Percentiles rank a stretch among this genome's conserved stretches.
Conservation (phyloP, 2,329 filamentous ascomycete species). For the Fusarium sp. region DNA sequence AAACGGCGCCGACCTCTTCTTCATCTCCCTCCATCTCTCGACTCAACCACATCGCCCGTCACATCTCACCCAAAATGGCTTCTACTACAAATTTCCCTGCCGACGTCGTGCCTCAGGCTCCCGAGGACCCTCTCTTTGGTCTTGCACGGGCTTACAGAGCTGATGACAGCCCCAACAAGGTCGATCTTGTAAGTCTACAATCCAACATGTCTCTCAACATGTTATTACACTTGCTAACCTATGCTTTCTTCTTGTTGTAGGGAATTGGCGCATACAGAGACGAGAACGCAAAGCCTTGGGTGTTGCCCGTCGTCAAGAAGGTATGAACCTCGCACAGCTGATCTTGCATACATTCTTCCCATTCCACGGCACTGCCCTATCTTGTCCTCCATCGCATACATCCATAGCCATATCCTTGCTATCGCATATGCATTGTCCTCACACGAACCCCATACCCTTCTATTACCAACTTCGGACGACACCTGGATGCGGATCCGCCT, state of each 20-base stretch:
- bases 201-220: neutral
- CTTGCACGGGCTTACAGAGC: slow-evolving; percentile 88
- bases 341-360: slow-evolving; percentile 10
- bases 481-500: slow-evolving; percentile 24
- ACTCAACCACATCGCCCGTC: slow-evolving; percentile 71
- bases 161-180: slow-evolving; percentile 81
- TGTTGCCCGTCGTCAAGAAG: slow-evolving; percentile 96
- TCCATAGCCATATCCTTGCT: slow-evolving; percentile 1
- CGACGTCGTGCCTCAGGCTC: slow-evolving; percentile 84
- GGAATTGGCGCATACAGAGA: slow-evolving; percentile 94
- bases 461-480: slow-evolving; percentile 1
- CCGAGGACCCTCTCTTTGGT: slow-evolving; percentile 94
- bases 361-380: slow-evolving; percentile 12
- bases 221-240: slow-evolving; percentile 19
- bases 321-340: slow-evolving; percentile 58
- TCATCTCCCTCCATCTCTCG: slow-evolving; percentile 62
- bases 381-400: slow-evolving; percentile 17
- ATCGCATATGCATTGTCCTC: slow-evolving; percentile 16
- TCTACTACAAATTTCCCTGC: slow-evolving; percentile 72
- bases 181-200: slow-evolving; percentile 81
- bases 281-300: slow-evolving; percentile 95
- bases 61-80: slow-evolving; percentile 72
- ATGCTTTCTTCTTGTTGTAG: slow-evolving; percentile 49
- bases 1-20: slow-evolving; percentile 48
- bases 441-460: slow-evolving; percentile 19